Base-by-base conservation (phyloP, 768 basidiomycete species). In the Collybiopsis confluens region DNA sequence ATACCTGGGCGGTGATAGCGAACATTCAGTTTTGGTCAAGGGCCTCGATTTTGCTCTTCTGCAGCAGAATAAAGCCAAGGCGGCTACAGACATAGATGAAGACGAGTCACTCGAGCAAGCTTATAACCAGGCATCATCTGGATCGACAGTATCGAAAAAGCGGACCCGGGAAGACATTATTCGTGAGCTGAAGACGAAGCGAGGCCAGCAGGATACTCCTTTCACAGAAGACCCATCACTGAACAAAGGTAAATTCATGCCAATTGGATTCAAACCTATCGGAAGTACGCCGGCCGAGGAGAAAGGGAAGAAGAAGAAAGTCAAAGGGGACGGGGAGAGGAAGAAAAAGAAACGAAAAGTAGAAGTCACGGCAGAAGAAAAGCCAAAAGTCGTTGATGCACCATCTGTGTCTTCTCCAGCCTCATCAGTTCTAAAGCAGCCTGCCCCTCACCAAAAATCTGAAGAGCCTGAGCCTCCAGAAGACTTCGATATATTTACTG, bases 401-500 rank as follows among this genome's bases (percentile, higher is more conserved):
- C 52, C 48, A 44, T 46, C 55, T 23, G n/a, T 45, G 28, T 50
- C 45, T 45, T 21, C 58, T 11, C 45, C 35, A 13, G 28, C 60
- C n/a, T 27, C 62, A 8, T 56, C 57, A 6, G 54, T 56, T 60
- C 66, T 9, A 2, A 65, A 62, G 28, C 56, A 53, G 4, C 56
- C 62, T 4, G 59, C 65, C 9, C 23, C 38, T 16, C 53, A 52
- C 20, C 52, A 43, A 13, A 49, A 58, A 42, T 58, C 65, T 7
- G 62, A 61, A 54, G 70, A 75, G 49, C 66, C 70, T 3, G 72
- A 73, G 54, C 68, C 72, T 5, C 57, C 73, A n/a, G 83, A 82
- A 18, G 83, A 91, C 49, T 79, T 91, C 38, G 89, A 96, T 63
- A 95, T 97, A 40, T 97, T 97, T 65, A 88, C 83, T 1, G 93